A percentile compares a stretch with the other conserved stretches of the same genome.
phyloP scores from a whole-genome alignment of 306 rosid genomes.

The Aeschynomene evenia region DNA sequence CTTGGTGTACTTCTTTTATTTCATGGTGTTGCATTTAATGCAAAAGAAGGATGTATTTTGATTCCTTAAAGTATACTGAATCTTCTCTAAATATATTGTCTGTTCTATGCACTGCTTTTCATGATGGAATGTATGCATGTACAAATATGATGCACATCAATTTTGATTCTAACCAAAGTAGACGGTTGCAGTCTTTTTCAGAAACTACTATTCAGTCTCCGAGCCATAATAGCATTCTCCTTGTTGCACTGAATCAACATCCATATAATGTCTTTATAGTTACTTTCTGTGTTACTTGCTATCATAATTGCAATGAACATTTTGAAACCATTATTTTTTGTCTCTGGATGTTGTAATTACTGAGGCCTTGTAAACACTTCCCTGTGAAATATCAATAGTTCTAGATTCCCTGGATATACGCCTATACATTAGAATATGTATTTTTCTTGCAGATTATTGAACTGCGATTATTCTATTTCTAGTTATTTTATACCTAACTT shows the following conservation, averaged over 20 bases:
- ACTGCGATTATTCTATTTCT: background rate
- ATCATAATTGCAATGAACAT: background rate
- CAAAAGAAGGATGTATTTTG: background rate
- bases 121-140: constrained; percentile 7
- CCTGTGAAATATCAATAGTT: background rate
- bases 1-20: background rate
- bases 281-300: background rate
- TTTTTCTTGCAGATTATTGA: constrained; percentile 4
- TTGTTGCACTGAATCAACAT: background rate
- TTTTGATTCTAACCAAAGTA: background rate
- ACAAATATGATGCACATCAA: constrained; percentile 19
- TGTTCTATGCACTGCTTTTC: constrained; percentile 1
- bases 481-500: background rate
- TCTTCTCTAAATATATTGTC: constrained; percentile 3
- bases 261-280: background rate
- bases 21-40: constrained; percentile 2
- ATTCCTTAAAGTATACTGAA: background rate
- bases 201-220: constrained; percentile 3
- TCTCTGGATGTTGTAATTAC: background rate
- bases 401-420: background rate
- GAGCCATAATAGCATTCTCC: background rate
- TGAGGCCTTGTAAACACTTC: background rate
- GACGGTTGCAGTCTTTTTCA: background rate
- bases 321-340: background rate
- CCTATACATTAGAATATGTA: background rate